phyloP scores from a whole-genome alignment of 78 protist species.

The Andalucia godoyi region DNA sequence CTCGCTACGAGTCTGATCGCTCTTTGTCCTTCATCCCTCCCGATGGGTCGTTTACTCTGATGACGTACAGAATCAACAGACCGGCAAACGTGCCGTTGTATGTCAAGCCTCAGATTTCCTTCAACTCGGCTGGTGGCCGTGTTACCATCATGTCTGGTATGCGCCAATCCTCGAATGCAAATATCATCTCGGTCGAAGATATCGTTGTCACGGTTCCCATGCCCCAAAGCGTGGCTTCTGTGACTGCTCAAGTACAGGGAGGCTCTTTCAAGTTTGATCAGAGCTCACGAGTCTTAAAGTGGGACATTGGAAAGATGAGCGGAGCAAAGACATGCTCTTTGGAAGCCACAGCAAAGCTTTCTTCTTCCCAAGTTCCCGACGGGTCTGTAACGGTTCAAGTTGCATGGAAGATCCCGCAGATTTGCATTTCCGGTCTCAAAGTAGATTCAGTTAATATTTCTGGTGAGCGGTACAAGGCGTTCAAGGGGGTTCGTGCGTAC shows the following conservation, averaged over 20 bases:
- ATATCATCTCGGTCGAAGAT: neutral
- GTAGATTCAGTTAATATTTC: neutral
- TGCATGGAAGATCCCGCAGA: neutral
- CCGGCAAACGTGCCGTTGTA: neutral
- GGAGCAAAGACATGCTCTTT: no score
- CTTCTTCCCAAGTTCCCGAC: no score
- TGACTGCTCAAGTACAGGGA: neutral
- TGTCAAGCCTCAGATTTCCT: slow-evolving; percentile 7
- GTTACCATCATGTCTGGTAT: neutral
- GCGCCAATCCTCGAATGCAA: neutral
- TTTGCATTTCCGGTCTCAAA: neutral
- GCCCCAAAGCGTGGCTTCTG: neutral
- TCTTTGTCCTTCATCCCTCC: slow-evolving; percentile 20
- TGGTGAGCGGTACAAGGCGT: neutral
- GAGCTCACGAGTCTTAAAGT: neutral
- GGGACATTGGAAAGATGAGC: neutral
- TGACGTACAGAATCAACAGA: slow-evolving; percentile 7
- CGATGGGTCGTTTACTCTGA: slow-evolving; percentile 20
- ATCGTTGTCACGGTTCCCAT: neutral
- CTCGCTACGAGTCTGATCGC: neutral
- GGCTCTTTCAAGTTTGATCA: slow-evolving; percentile 2
- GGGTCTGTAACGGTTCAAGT: no score
- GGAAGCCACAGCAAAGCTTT: no score
- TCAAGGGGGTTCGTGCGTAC: neutral
- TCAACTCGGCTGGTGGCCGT: neutral